Conservation (phyloP, 2,329 filamentous ascomycete genomes). For the Anthostomella pinea region DNA sequence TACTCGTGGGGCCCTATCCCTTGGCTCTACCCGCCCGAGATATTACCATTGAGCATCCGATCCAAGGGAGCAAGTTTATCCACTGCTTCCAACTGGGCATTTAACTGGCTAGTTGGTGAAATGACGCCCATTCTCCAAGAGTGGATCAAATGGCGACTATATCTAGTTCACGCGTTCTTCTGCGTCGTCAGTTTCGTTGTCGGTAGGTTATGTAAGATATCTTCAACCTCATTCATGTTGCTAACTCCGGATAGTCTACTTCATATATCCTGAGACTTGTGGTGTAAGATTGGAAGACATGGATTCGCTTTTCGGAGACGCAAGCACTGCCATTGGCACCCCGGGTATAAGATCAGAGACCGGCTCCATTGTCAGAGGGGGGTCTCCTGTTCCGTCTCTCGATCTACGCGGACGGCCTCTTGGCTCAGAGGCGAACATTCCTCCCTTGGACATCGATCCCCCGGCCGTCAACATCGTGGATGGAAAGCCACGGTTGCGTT, state of each 20-base stretch:
- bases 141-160: conserved; percentile 88
- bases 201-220: conserved; percentile 61
- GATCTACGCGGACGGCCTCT: conserved; percentile 58
- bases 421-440: conserved; percentile 67
- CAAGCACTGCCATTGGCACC: conserved; percentile 75
- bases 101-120: conserved; percentile 96
- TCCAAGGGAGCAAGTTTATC: conserved; percentile 96
- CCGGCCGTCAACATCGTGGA: conserved; percentile 57
- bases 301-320: conserved; percentile 91
- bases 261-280: conserved; percentile 95
- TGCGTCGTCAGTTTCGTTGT: conserved; percentile 93
- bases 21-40: conserved; percentile 98
- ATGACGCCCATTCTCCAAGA: conserved; percentile 93
- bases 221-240: neutral
- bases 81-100: conserved; percentile 96
- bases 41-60: conserved; percentile 90
- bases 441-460: conserved; percentile 77
- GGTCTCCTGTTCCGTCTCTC: conserved; percentile 77
- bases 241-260: conserved; percentile 67
- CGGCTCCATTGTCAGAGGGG: conserved; percentile 74
- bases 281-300: conserved; percentile 96
- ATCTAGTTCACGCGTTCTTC: conserved; percentile 94
- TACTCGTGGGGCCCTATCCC: conserved; percentile 95
- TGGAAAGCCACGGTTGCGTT: conserved; percentile 39
- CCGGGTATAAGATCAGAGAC: conserved; percentile 73